Base-by-base conservation (phyloP, 768 basidiomycete genomes). In the Chalciporus piperatus region DNA sequence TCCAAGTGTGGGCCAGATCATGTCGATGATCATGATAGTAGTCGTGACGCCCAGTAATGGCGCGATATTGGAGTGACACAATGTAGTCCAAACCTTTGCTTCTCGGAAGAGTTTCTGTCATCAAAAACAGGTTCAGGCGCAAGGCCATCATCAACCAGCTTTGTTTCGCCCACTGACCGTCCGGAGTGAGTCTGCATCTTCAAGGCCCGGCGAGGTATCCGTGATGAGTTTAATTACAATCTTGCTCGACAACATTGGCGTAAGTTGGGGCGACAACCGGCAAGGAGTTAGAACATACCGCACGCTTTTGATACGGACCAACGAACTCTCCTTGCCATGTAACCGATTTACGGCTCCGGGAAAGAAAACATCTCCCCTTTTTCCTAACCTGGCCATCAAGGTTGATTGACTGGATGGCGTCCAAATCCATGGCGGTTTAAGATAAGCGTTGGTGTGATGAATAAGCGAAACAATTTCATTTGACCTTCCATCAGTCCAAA, bases 181-280 rank as follows among this genome's bases (percentile, higher is more conserved):
- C 13, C 58, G 61, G 30, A 64, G 54, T 22, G 28, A 42, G 33
- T 56, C 55, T 13, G 44, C 46, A 14, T 64, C 56, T 39, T 54
- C 54, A 3, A 32, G 43, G 6, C 40, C 48, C n/a, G n/a, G n/a
- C 27, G 56, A 53, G 19, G 55, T 37, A 30, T 51, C 56, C 44
- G 58, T 56, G 22, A 66, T 62, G 1, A 66, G 53, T 53, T 66
- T 66, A 41, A 66, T 62, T 12, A 62, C 65, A 20, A 66, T 57
- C 56, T 66, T 45, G 48, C 19, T 20, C 16, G 5, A 25, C 19
- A 22, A 33, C 27, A 16, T 30, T 16, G 33, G 14, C 16, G 30
- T 37, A 16, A n/a, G 35, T 37, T 23, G 41, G 43, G 28, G 11
- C 42, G 28, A 14, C 8, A 9, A 43, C 35, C 35, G 16, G 14